These are phyloP conservation scores for Schrenkiella parvula DNA, from an alignment of 345 rosid species.

Conservation along the genomic window DNA sequence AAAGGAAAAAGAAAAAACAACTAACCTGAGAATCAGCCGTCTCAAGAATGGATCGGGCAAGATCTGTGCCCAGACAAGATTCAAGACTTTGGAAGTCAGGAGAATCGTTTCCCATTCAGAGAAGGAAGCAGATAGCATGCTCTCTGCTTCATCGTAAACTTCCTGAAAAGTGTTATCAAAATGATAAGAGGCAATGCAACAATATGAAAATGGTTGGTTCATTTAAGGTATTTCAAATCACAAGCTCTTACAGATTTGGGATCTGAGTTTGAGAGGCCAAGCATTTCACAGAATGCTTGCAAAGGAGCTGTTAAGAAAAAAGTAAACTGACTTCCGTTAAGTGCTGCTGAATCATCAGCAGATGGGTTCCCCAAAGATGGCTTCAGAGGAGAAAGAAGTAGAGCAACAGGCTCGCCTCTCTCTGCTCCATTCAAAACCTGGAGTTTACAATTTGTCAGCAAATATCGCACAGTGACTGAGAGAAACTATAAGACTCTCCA, in stretches of 20 bases:
- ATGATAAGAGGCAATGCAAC: slow-evolving; percentile 9
- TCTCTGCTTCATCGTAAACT: slow-evolving; percentile 59
- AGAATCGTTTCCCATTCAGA: slow-evolving; percentile 87
- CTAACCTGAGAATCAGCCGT: slow-evolving; percentile 83
- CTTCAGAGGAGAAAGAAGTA: slow-evolving; percentile 82
- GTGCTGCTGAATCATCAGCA: slow-evolving; percentile 31
- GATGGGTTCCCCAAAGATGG: slow-evolving; percentile 49
- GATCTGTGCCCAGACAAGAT: slow-evolving; percentile 95
- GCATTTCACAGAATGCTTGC: slow-evolving; percentile 83
- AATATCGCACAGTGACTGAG: slow-evolving; percentile 2
- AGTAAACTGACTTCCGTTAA: slow-evolving; percentile 82
- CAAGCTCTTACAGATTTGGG: slow-evolving; percentile 43
- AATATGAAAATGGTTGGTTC: not conserved
- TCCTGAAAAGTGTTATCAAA: slow-evolving; percentile 42
- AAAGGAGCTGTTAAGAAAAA: slow-evolving; percentile 89
- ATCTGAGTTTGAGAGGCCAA: slow-evolving; percentile 50
- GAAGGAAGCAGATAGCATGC: slow-evolving; percentile 64
- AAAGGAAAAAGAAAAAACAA: not conserved
- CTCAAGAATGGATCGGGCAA: slow-evolving; percentile 81
- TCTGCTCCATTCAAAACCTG: slow-evolving; percentile 89
- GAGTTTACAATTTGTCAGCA: slow-evolving; percentile 14
- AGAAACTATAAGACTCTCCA: slow-evolving; percentile 17
- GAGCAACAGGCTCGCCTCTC: slow-evolving; percentile 85
- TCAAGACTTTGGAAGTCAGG: slow-evolving; percentile 65
- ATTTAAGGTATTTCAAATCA: not conserved